These are phyloP conservation scores for Fusarium concolor DNA, from an alignment of 2,329 filamentous ascomycete genomes.

Conservation along the genomic window DNA sequence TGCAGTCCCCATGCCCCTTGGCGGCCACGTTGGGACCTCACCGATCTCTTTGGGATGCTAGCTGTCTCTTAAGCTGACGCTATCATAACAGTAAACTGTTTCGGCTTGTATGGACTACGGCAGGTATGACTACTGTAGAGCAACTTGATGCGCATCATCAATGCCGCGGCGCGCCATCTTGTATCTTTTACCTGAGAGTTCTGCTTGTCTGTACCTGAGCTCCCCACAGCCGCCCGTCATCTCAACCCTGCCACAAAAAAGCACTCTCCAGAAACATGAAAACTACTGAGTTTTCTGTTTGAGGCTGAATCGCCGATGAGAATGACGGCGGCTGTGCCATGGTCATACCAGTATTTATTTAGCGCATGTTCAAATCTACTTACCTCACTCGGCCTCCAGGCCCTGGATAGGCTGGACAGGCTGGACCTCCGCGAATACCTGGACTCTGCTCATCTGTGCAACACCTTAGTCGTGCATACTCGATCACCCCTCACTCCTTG, in stretches of 20 bases:
- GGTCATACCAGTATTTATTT: neutral
- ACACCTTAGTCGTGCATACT: slow-evolving; percentile 10
- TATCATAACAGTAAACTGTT: neutral
- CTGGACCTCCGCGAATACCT: slow-evolving; percentile 11
- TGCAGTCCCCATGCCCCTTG: neutral
- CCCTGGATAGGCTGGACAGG: neutral
- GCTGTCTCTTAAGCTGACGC: neutral
- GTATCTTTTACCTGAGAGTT: neutral
- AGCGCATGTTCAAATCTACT: slow-evolving; percentile 11
- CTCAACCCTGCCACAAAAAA: slow-evolving; percentile 5
- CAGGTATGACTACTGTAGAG: neutral
- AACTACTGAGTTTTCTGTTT: slow-evolving; percentile 10
- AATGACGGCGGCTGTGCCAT: neutral
- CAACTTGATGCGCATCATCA: neutral
- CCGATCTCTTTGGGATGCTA: neutral
- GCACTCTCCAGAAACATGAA: slow-evolving; percentile 19
- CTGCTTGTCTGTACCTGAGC: neutral
- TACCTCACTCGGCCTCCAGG: neutral
- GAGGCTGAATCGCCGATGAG: slow-evolving; percentile 39
- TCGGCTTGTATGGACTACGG: slow-evolving; percentile 5
- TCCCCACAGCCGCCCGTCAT: neutral
- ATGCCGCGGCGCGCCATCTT: neutral
- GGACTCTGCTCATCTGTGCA: slow-evolving; percentile 17
- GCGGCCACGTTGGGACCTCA: slow-evolving; percentile 4
- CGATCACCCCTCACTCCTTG: slow-evolving; percentile 12